A percentile compares a stretch with the other conserved stretches of the same genome.
phyloP scores from a whole-genome alignment of 2,329 filamentous ascomycete species.

The Sphaerulina vaccinii region DNA sequence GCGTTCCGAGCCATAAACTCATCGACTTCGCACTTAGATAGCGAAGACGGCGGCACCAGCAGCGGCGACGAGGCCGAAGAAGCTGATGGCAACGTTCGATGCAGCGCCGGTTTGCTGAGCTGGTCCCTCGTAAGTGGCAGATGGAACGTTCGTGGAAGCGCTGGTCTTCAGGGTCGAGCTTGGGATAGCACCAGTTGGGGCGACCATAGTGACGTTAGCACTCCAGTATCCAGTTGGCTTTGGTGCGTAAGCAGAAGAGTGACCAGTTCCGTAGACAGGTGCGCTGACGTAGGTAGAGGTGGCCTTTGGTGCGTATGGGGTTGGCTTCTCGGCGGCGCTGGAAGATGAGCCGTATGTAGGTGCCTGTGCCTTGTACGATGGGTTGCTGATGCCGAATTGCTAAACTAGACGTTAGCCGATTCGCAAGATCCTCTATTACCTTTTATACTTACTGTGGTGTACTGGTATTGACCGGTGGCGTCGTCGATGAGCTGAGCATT shows the following conservation, averaged over 20 bases:
- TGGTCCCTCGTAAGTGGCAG: slow-evolving; percentile 22
- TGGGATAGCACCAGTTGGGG: slow-evolving; percentile 37
- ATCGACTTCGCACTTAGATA: slow-evolving; percentile 23
- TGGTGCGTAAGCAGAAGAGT: slow-evolving; percentile 45
- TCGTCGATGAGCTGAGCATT: slow-evolving; percentile 49
- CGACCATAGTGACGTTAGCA: slow-evolving; percentile 30
- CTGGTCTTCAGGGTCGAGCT: slow-evolving; percentile 37
- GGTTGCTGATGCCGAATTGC: slow-evolving; percentile 61
- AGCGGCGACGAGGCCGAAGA: slow-evolving; percentile 41
- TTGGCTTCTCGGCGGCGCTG: slow-evolving; percentile 7
- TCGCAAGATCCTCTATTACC: too few relatives aligned
- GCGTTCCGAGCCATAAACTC: neutral
- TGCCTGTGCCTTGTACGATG: slow-evolving; percentile 30
- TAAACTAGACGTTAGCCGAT: too few relatives aligned
- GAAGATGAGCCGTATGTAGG: slow-evolving; percentile 13
- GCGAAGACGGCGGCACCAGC: slow-evolving; percentile 44
- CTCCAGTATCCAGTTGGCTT: slow-evolving; percentile 12
- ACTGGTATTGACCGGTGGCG: slow-evolving; percentile 60
- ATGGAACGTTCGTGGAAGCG: slow-evolving; percentile 28
- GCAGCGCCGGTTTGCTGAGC: slow-evolving; percentile 25
- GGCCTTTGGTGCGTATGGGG: slow-evolving; percentile 9
- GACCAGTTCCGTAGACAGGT: slow-evolving; percentile 56
- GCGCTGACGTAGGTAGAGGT: slow-evolving; percentile 10
- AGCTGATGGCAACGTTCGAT: slow-evolving; percentile 37
- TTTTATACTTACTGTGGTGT: too few relatives aligned